Base-by-base conservation (phyloP, 257 asterid species). In the Fraxinus excelsior region DNA sequence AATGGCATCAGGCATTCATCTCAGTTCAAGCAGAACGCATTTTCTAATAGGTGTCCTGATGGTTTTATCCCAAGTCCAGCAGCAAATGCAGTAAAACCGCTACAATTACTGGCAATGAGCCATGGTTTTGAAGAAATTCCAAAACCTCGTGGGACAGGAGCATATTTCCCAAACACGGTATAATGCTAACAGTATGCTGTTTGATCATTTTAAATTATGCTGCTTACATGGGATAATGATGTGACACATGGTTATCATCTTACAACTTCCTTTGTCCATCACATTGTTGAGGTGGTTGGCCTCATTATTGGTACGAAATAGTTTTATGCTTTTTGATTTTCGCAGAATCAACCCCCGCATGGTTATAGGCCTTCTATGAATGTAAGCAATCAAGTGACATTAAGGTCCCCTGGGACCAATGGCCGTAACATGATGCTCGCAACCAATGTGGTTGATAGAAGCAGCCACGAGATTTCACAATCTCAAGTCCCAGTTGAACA, bases 81-180 rank as follows among this genome's bases (percentile, higher is more conserved):
- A 62, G 7, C 85, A 58, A 86, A 77, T 46, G 64, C 80, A 23
- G 70, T 84, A 78, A 87, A 71, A 53, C 88, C 79, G 23, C 18
- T 80, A 14, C 62, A 83, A 2, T 5, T 87, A 19, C 94, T 89
- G 35, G 82, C 85, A 67, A 64, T 81, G 42, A 28, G 82, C 23
- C 82, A 72, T 72, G 90, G 86, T 74, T 81, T 86, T 85, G 96
- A 93, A 71, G 98, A 94, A 23, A 73, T 79, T 80, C 88, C 92
- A 10, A 94, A 91, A 74, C 89, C 91, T 35, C 88, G 92, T 70
- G 97, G 97, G 68, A 91, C 93, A 0, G 94, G 97, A 72, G 88
- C 96, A 46, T 91, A 91, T 86, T 88, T 92, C 58, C 97, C 97
- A 14, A 88, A 81, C 77, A 81, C 66, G 92, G 97, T 94, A 91